Base-by-base conservation (phyloP, 345 rosid genomes). In the Brassica nigra region DNA sequence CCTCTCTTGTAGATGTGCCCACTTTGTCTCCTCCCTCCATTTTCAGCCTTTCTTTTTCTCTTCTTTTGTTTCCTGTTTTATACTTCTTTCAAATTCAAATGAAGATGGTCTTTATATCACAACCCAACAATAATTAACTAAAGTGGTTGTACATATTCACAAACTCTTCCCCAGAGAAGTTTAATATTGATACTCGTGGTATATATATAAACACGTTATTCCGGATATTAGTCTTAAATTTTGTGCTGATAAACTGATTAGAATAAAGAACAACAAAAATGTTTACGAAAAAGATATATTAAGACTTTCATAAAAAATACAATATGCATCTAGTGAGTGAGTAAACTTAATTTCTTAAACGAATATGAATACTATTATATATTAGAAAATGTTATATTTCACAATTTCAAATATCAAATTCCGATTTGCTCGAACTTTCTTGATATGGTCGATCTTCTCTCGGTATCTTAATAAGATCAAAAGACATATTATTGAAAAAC, bases 1-100 rank as follows among this genome's bases (percentile, higher is more conserved):
- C 28, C 8, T 61, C 23, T 57, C 76, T 70, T 47, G 79, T 77
- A 85, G 86, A 85, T 89, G 86, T 62, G 76, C 73, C 98, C 83
- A 71, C 84, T 68, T 6, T 82, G 84, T 83, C 88, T 78, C 88
- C 64, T 29, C 42, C 54, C 37, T 58, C 62, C 20, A 11, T 64
- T 63, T 29, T 64, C 49, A 42, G 9, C 47, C 23, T 70, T 64
- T 54, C 66, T 4, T 67, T 69, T 54, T 42, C 57, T 10, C 55
- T 64, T 18, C 66, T 64, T 27, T 28, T 62, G 55, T 72, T 4
- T 66, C 27, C 36, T 61, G 49, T 11, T 27, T n/a, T 23, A 31
- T 11, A 62, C 70, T 52, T 36, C 66, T 28, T 64, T 64, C 3
- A 54, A 39, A 37, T 64, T 15, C 70, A 63, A 34, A 11, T 67